A percentile compares a stretch with the other conserved stretches of the same genome.
phyloP scores from a whole-genome alignment of 2,329 filamentous ascomycete genomes.

The Aureobasidium mangrovei region DNA sequence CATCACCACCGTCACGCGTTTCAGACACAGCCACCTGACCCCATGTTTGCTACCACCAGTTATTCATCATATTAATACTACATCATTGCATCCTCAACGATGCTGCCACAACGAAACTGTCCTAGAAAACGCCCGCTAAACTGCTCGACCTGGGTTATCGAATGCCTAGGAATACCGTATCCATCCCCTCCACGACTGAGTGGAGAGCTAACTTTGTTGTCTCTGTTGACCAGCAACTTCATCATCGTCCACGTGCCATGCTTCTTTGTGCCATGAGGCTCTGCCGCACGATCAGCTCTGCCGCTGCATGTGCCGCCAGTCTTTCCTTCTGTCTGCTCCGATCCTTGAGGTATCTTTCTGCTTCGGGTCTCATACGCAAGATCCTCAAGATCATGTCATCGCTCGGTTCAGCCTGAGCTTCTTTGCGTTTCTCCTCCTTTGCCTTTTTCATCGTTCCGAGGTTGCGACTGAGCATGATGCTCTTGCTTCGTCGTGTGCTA shows the following conservation, averaged over 20 bases:
- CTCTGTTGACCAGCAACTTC: slow-evolving; percentile 4
- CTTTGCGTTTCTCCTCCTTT: slow-evolving; percentile 91
- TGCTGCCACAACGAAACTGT: neutral
- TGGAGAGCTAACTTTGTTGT: too few species aligned
- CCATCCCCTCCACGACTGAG: neutral
- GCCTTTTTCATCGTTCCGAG: slow-evolving; percentile 92
- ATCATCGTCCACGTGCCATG: slow-evolving; percentile 13
- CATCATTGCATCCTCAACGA: neutral
- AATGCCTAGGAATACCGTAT: neutral
- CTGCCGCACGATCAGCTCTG: slow-evolving; percentile 89
- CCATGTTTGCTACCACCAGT: neutral
- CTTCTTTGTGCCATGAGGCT: slow-evolving; percentile 55
- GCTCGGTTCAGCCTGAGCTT: slow-evolving; percentile 90
- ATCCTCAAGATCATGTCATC: slow-evolving; percentile 98
- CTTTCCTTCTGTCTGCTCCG: slow-evolving; percentile 89
- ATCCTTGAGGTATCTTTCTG: slow-evolving; percentile 77
- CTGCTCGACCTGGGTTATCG: neutral
- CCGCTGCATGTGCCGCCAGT: slow-evolving; percentile 79
- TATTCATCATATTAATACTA: neutral
- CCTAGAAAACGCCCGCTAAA: slow-evolving; percentile 4
- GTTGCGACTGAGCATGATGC: slow-evolving; percentile 88
- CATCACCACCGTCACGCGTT: neutral
- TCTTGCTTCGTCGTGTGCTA: slow-evolving; percentile 37
- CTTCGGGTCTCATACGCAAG: slow-evolving; percentile 87
- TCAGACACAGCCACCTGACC: neutral